phyloP scores from a whole-genome alignment of 1,139 yeast genomes.

The Suhomyces bokatorum region DNA sequence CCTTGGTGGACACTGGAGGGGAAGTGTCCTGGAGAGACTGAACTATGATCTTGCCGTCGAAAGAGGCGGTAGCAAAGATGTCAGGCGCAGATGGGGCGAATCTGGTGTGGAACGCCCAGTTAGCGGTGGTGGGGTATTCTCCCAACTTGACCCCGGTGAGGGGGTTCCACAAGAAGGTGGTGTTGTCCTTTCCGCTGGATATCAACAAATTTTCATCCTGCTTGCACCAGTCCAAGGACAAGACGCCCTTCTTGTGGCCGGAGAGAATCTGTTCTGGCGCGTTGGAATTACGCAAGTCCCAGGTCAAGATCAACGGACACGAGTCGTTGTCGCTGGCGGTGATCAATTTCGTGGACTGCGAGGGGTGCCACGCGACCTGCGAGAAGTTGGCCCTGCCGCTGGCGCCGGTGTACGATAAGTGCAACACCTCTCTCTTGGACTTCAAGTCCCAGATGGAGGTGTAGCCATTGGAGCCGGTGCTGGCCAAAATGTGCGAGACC shows the following conservation, averaged over 20 bases:
- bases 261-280: slow-evolving; percentile 76
- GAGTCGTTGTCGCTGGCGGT: slow-evolving; percentile 86
- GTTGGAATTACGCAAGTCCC: slow-evolving; percentile 94
- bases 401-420: slow-evolving; percentile 63
- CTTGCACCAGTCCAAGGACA: slow-evolving; percentile 91
- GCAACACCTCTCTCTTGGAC: slow-evolving; percentile 84
- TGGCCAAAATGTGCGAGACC: slow-evolving; percentile 85
- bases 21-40: slow-evolving; percentile 85
- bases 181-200: slow-evolving; percentile 90
- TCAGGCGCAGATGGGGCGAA: slow-evolving; percentile 92
- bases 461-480: slow-evolving; percentile 80
- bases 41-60: slow-evolving; percentile 80
- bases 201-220: slow-evolving; percentile 77
- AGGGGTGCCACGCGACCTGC: slow-evolving; percentile 86
- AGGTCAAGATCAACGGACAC: slow-evolving; percentile 77
- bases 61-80: slow-evolving; percentile 88
- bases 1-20: slow-evolving; percentile 49
- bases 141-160: slow-evolving; percentile 67
- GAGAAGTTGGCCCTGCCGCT: slow-evolving; percentile 61
- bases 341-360: slow-evolving; percentile 75
- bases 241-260: slow-evolving; percentile 87
- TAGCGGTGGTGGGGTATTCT: slow-evolving; percentile 87
- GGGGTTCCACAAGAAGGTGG: slow-evolving; percentile 91
- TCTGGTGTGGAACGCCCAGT: slow-evolving; percentile 88
- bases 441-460: slow-evolving; percentile 94